A percentile compares a stretch with the other conserved stretches of the same genome.
Conservation (phyloP, 192 early-diverging fungal genomes). For the Physocladia obscura region DNA sequence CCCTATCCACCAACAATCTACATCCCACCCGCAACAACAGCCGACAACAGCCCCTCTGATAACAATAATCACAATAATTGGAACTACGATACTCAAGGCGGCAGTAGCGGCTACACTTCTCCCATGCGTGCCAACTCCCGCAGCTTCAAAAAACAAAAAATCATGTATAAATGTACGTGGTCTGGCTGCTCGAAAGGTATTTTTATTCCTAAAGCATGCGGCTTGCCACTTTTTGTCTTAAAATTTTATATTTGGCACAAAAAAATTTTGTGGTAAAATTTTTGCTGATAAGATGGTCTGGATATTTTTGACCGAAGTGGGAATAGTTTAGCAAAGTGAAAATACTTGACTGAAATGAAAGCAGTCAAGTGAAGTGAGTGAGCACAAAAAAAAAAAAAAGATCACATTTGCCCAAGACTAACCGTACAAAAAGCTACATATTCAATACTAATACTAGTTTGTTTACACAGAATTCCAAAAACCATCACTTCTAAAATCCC, state of each 20-base stretch:
- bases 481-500: background rate
- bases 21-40: background rate
- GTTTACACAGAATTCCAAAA: conserved; percentile 7
- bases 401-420: background rate
- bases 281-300: too few relatives aligned
- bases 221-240: too few relatives aligned
- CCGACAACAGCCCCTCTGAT: background rate
- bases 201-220: too few relatives aligned
- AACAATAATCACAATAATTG: background rate
- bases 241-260: too few relatives aligned
- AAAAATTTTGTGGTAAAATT: too few relatives aligned
- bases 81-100: background rate
- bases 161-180: conserved; percentile 1
- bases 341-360: too few relatives aligned
- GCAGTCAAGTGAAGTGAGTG: too few relatives aligned
- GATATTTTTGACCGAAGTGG: too few relatives aligned
- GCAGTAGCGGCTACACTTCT: background rate
- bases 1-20: background rate
- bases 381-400: background rate
- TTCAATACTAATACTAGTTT: background rate
- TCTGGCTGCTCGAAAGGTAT: conserved; percentile 2
- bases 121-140: background rate
- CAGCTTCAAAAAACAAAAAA: background rate
- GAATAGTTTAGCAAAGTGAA: too few relatives aligned
- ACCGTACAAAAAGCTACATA: background rate